These are phyloP conservation scores for Sordariomycetes sp. DNA, from an alignment of 2,329 filamentous ascomycete species.

Conservation along the genomic window DNA sequence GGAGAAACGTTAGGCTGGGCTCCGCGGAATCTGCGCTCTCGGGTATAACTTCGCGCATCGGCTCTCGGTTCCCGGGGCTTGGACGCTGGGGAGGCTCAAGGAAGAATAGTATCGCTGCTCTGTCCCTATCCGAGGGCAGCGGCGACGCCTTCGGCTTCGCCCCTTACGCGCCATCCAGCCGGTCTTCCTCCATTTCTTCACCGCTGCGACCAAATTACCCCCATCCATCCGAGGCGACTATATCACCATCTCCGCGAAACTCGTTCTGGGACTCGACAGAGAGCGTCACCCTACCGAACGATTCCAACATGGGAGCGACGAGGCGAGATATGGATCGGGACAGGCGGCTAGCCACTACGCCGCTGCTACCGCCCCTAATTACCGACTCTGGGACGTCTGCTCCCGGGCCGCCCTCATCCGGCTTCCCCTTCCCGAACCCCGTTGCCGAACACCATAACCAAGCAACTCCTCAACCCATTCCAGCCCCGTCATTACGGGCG, in stretches of 20 bases:
- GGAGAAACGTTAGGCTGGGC: slow-evolving; percentile 41
- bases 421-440: slow-evolving; percentile 35
- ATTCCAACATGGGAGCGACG: slow-evolving; percentile 27
- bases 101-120: slow-evolving; percentile 32
- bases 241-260: slow-evolving; percentile 51
- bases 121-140: slow-evolving; percentile 70
- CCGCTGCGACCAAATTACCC: slow-evolving; percentile 37
- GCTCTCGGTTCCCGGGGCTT: slow-evolving; percentile 46
- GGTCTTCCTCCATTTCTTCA: slow-evolving; percentile 67
- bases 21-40: slow-evolving; percentile 44
- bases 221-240: slow-evolving; percentile 35
- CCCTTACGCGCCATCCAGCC: slow-evolving; percentile 58
- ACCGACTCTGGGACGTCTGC: slow-evolving; percentile 59
- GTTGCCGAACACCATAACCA: background rate
- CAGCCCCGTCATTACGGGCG: slow-evolving; percentile 39
- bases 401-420: slow-evolving; percentile 59
- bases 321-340: slow-evolving; percentile 36
- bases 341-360: slow-evolving; percentile 61
- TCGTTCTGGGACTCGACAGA: slow-evolving; percentile 52
- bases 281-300: slow-evolving; percentile 33
- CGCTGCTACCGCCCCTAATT: slow-evolving; percentile 74
- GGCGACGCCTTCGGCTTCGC: slow-evolving; percentile 63
- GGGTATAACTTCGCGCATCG: slow-evolving; percentile 54
- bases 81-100: slow-evolving; percentile 34
- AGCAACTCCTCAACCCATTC: slow-evolving; percentile 19